Base-by-base conservation (phyloP, 2,329 filamentous ascomycete genomes). In the Calonectria pauciramosa region DNA sequence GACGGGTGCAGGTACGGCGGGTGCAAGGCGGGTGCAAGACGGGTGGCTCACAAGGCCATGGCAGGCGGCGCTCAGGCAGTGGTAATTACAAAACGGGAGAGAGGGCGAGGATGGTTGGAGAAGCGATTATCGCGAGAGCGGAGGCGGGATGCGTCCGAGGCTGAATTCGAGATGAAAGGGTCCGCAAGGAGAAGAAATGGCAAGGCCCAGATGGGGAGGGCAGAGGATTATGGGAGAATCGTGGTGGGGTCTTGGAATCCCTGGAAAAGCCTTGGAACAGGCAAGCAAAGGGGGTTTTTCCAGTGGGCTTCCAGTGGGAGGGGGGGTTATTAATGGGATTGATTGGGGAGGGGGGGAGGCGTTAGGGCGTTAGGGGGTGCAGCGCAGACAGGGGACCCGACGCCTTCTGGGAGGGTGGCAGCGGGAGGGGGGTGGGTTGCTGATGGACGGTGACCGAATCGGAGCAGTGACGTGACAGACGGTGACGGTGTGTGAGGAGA, bases 231-330 rank as follows among this genome's bases (percentile, higher is more conserved):
- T 56, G 70, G 78, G 77, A 77, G 76, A 79, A 79, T 72, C 38
- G 60, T 80, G 77, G 78, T 80, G 78, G 78, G 78, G 78, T 80
- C 78, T 73, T 79, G 72, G 74, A 69, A 79, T 80, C 78, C 77
- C 78, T 80, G 77, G 73, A 77, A 80, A 68, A 75, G 68, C 59
- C 75, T 79, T 80, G 78, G 78, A 79, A 80, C 67, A 63, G 70
- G 73, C 75, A 73, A 73, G 75, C 72, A 65, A 78, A 79, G 77
- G 75, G 76, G 72, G 63, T 47, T 59, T 52, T 68, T 30, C 49
- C 65, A 68, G 65, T 14, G 38, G 67, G 65, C 59, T 65, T 72
- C 59, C 70, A 72, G 70, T 64, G 54, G 70, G 64, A 68, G 76
- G 75, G 77, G 72, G 65, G 67, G 59, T 59, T 68, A 73, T 71